Evolutionary conservation across 2,329 filamentous ascomycete genomes (phyloP).

Genomic region (Xylariomycetidae sp.): DNA sequence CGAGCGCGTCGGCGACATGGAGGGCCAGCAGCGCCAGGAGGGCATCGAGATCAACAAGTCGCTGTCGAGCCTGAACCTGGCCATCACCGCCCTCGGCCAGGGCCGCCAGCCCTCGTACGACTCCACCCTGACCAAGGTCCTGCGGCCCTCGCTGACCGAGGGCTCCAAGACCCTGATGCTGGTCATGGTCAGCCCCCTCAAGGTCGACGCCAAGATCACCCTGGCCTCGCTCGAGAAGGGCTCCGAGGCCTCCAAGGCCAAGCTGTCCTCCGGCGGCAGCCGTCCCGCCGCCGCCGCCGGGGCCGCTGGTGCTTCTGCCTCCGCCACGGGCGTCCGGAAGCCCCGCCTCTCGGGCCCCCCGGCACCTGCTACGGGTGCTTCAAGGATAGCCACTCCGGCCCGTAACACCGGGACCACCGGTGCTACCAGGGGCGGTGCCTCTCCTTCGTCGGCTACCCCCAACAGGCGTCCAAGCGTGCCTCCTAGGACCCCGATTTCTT

Average conservation of each 20-base stretch:
- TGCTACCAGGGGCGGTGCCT: too few species aligned
- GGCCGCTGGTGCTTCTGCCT: too few species aligned
- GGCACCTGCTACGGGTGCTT: too few species aligned
- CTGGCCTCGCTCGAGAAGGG: slow-evolving; percentile 15
- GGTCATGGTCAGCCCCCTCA: slow-evolving; percentile 89
- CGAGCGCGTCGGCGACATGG: slow-evolving; percentile 79
- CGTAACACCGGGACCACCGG: too few species aligned
- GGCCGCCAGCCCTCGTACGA: slow-evolving; percentile 86
- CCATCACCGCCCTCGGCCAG: slow-evolving; percentile 81
- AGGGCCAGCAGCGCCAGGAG: slow-evolving; percentile 81
- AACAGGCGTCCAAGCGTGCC: too few species aligned
- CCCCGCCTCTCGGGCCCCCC: too few species aligned
- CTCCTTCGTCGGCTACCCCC: too few species aligned
- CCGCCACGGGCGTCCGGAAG: too few species aligned
- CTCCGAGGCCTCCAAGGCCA: slow-evolving; percentile 12
- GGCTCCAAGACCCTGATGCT: slow-evolving; percentile 98
- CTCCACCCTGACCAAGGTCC: slow-evolving; percentile 87
- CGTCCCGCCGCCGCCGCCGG: too few species aligned
- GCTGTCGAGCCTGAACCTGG: slow-evolving; percentile 82
- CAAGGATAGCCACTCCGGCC: too few species aligned
- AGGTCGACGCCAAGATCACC: slow-evolving; percentile 62
- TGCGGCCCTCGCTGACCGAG: slow-evolving; percentile 86
- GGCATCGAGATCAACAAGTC: slow-evolving; percentile 96
- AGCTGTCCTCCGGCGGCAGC: too few species aligned
- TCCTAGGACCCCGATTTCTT: too few species aligned